Conservation (phyloP, 1,284 basidiomycete species). For the Moesziomyces antarcticus region DNA sequence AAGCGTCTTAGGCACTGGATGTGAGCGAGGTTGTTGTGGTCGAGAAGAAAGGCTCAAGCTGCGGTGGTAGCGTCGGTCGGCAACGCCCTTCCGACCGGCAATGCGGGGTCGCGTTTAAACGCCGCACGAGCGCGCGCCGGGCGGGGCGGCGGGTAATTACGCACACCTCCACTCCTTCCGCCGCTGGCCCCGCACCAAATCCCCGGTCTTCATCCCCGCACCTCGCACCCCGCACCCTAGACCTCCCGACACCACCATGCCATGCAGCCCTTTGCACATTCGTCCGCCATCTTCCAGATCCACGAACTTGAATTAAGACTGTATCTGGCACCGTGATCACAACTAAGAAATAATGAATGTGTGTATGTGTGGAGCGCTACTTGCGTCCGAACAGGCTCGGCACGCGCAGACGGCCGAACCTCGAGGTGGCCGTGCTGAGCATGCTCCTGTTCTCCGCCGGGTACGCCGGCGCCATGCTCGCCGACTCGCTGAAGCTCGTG, state of each 20-base stretch:
- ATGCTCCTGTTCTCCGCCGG: conserved; percentile 36
- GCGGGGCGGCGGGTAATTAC: conserved; percentile 13
- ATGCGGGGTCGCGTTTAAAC: conserved; percentile 1
- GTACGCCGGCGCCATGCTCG: conserved; percentile 10
- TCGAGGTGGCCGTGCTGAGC: conserved; percentile 20
- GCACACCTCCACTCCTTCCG: conserved; percentile 2
- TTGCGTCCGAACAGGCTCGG: conserved; percentile 33
- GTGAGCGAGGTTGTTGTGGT: no score
- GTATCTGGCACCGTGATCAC: no score
- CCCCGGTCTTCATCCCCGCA: neutral
- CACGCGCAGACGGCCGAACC: conserved; percentile 17
- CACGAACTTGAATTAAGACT: neutral
- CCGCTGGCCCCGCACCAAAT: neutral
- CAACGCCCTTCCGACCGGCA: no score
- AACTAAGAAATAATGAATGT: neutral
- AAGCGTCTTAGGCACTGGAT: no score
- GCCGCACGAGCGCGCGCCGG: neutral
- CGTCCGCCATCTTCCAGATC: neutral
- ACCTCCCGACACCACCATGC: neutral
- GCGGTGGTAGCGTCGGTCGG: no score
- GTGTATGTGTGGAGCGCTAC: conserved; percentile 3
- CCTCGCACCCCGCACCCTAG: neutral
- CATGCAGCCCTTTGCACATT: no score
- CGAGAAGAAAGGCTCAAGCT: no score
- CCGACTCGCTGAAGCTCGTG: conserved; percentile 27